Percentiles rank a stretch among this genome's conserved stretches.
Evolutionary conservation across 352 stramenopile species (phyloP).

Genomic region (Phytophthora aleatoria): DNA sequence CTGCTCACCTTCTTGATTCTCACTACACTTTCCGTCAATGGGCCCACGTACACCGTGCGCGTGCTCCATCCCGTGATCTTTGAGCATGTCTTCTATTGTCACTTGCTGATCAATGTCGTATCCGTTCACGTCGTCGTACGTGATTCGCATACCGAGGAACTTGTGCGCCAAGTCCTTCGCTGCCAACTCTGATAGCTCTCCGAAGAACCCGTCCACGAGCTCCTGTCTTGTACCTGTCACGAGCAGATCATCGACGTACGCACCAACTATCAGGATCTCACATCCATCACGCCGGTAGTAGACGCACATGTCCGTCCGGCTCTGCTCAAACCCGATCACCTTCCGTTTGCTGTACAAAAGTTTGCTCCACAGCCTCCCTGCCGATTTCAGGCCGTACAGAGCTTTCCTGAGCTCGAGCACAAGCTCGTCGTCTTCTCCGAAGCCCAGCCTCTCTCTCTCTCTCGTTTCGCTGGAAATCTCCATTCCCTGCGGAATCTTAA

Average conservation of each 20-base stretch:
- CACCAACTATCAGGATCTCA: not conserved
- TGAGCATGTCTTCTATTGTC: too few relatives aligned
- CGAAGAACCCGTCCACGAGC: not conserved
- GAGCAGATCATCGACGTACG: not conserved
- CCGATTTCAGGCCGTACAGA: not conserved
- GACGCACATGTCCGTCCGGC: not conserved
- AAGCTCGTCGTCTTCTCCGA: not conserved
- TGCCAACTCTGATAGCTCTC: not conserved
- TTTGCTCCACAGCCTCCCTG: not conserved
- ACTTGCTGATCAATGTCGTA: not conserved
- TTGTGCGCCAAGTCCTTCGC: not conserved
- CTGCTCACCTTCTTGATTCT: not conserved
- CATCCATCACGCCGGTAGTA: not conserved
- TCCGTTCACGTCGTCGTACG: too few relatives aligned
- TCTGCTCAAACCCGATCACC: not conserved
- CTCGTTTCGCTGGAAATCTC: too few relatives aligned
- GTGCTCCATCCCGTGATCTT: too few relatives aligned
- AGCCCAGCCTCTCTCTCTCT: too few relatives aligned
- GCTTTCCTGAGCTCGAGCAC: not conserved
- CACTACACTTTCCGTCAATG: too few relatives aligned
- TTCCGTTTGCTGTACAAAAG: not conserved
- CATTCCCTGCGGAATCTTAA: too few relatives aligned
- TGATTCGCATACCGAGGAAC: not conserved
- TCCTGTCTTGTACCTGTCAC: not conserved
- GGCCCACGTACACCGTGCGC: too few relatives aligned